Evolutionary conservation across 345 rosid species (phyloP).

Genomic region (Crucihimalaya himalaica): DNA sequence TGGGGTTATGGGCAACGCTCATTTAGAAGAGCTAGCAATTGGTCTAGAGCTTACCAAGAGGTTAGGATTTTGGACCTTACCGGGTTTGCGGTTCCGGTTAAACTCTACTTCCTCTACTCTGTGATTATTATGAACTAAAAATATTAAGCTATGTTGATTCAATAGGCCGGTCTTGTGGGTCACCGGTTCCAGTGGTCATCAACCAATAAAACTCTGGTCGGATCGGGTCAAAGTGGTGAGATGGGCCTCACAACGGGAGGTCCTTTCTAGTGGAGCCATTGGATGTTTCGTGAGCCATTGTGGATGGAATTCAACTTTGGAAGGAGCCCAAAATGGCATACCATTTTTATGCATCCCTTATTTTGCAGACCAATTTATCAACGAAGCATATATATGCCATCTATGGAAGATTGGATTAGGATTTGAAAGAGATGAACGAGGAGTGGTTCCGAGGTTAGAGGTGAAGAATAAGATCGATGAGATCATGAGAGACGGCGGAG

Average conservation of each 20-base stretch:
- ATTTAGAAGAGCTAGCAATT: slow-evolving; percentile 44
- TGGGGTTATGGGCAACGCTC: slow-evolving; percentile 30
- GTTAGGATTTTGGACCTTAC: neutral
- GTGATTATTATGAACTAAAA: neutral
- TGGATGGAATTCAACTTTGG: slow-evolving; percentile 67
- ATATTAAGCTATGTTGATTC: neutral
- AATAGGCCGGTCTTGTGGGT: slow-evolving; percentile 42
- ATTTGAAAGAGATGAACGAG: slow-evolving; percentile 37
- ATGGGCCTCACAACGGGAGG: slow-evolving; percentile 53
- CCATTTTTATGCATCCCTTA: slow-evolving; percentile 61
- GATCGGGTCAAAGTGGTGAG: slow-evolving; percentile 32
- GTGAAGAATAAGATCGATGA: slow-evolving; percentile 42
- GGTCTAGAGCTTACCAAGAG: slow-evolving; percentile 41
- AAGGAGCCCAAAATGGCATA: slow-evolving; percentile 51
- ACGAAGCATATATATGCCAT: slow-evolving; percentile 45
- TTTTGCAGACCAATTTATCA: slow-evolving; percentile 50
- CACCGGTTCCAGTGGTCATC: slow-evolving; percentile 16
- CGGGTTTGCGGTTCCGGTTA: neutral
- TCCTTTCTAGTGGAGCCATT: slow-evolving; percentile 41
- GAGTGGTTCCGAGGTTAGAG: slow-evolving; percentile 31
- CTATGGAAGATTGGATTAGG: slow-evolving; percentile 53
- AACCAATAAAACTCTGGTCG: neutral
- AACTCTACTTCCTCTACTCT: neutral
- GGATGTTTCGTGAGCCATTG: slow-evolving; percentile 61
- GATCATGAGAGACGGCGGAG: slow-evolving; percentile 30